phyloP scores from a whole-genome alignment of 345 rosid genomes.

The Zanthoxylum bungeanum region DNA sequence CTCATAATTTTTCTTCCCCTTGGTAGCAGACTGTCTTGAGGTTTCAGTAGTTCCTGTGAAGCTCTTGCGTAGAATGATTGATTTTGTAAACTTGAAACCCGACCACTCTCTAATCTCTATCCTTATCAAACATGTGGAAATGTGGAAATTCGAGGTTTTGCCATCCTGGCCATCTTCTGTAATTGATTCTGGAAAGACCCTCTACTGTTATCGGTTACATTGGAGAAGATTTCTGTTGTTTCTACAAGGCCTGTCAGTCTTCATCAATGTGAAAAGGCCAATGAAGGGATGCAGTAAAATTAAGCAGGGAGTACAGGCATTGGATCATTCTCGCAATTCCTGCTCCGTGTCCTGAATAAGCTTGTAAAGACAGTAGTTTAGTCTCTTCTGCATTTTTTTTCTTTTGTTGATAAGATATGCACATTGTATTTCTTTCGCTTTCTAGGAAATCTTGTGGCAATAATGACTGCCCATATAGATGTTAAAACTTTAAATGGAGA shows the following conservation, averaged over 20 bases:
- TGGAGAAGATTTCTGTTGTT: not conserved
- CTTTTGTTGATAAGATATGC: not conserved
- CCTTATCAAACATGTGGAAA: not conserved
- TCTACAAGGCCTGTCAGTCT: not conserved
- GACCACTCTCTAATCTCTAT: no score
- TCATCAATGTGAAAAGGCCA: no score
- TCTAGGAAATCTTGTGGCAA: not conserved
- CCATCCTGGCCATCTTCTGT: no score
- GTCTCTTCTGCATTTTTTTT: not conserved
- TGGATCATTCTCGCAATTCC: no score
- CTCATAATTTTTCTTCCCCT: not conserved
- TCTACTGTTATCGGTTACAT: no score
- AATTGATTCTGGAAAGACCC: not conserved
- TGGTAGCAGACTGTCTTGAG: not conserved
- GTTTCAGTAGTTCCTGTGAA: not conserved
- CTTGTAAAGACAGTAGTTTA: not conserved
- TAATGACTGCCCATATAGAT: no score
- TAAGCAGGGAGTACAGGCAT: not conserved
- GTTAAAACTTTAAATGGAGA: not conserved
- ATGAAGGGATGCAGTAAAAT: no score
- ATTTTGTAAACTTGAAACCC: not conserved
- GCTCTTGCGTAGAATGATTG: not conserved
- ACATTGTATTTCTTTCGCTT: not conserved
- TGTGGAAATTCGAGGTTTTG: not conserved
- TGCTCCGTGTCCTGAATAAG: not conserved